Conservation (phyloP, 2,329 filamentous ascomycete species). For the Decorospora gaudefroyi region DNA sequence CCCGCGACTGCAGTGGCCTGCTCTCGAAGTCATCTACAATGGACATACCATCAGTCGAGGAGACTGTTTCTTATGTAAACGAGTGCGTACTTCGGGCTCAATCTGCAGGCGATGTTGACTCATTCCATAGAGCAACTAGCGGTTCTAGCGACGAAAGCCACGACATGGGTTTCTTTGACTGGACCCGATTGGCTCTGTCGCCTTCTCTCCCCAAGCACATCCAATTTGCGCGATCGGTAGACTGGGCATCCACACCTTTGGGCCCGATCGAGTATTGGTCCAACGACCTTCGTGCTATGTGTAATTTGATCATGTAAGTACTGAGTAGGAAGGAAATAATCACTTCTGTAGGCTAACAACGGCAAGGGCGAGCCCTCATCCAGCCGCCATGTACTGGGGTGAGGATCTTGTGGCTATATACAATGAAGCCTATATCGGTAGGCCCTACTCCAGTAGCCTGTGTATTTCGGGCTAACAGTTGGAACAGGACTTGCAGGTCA, state of each 20-base stretch:
- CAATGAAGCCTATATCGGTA: constrained; percentile 67
- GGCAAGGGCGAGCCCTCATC: constrained; percentile 49
- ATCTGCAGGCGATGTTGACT: constrained; percentile 48
- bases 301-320: constrained; percentile 73
- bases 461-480: constrained; percentile 6
- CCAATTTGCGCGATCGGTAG: constrained; percentile 69
- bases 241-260: constrained; percentile 74
- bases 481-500: constrained; percentile 65
- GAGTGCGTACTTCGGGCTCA: constrained; percentile 51
- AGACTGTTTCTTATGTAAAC: constrained; percentile 40
- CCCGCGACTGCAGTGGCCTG: constrained; percentile 3
- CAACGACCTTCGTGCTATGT: constrained; percentile 73
- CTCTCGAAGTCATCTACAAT: constrained; percentile 20
- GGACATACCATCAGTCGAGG: constrained; percentile 29
- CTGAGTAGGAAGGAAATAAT: background rate
- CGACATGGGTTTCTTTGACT: constrained; percentile 70
- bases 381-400: constrained; percentile 80
- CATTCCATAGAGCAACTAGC: constrained; percentile 41
- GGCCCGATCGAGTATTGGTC: constrained; percentile 77
- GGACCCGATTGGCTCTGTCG: constrained; percentile 72
- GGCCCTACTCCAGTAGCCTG: constrained; percentile 4
- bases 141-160: constrained; percentile 26
- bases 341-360: constrained; percentile 7
- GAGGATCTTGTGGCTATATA: constrained; percentile 70
- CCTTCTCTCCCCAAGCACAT: constrained; percentile 71